Evolutionary conservation across 2,329 filamentous ascomycete species (phyloP), one percentile per base, ranked within the genome.

Genomic region (Neurospora sp.): DNA sequence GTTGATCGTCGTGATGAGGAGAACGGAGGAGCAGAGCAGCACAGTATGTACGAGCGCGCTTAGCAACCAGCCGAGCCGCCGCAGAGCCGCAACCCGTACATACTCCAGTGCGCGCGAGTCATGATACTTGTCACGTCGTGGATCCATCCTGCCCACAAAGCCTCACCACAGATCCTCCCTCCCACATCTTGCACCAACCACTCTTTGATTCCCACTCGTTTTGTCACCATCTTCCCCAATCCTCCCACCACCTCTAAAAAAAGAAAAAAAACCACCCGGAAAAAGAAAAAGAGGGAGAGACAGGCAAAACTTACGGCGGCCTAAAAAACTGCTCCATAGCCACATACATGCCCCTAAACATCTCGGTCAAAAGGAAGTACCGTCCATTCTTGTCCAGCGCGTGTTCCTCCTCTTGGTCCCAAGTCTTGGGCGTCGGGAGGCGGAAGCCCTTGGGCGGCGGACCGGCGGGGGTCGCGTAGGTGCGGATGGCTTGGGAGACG

Each of bases 301-400:
- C 66, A 38, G 65, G 65, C 65, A 57, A 69, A 72, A 93, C 93
- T 87, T 87, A 98, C 92, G 96, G 94, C 83, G 95, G 93, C 81
- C 96, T 87, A 86, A 99, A 98, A 88, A 91, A 99, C 85, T 99
- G 95, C 87, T 99, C 96, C 79, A 99, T 80, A 82, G 96, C 89
- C 75, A 99, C 90, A 79, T 97, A 99, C 96, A 99, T 98, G 82
- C 96, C 96, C 79, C 96, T 89, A 80, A 92, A 87, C 91, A 98
- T 96, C 86, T 99, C 96, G 69, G 92, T 90, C 86, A 98, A 84
- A 79, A 99, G 87, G 83, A 99, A 99, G 86, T 93, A 98, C 80
- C 94, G 96, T 76, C 92, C 93, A 73, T 93, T 86, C 80, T 90
- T 91, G 82, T 97, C 93, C 75, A 96, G 83, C 41, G 91, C 88